phyloP scores from a whole-genome alignment of 495 filamentous ascomycete species.

The Evernia prunastri region DNA sequence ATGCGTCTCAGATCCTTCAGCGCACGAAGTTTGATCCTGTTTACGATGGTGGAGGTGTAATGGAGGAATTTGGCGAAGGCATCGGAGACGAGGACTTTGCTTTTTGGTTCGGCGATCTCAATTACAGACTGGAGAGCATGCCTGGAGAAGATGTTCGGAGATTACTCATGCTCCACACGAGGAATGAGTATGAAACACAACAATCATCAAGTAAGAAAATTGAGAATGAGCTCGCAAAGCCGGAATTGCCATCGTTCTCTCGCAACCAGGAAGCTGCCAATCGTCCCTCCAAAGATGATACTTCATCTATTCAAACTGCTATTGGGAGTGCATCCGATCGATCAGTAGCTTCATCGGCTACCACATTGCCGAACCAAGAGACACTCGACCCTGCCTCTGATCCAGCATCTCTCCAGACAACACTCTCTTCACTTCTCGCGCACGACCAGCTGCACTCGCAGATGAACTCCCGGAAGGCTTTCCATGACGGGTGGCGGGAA shows the following conservation, averaged over 20 bases:
- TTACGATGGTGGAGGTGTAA: constrained; percentile 45
- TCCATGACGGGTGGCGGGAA: constrained; percentile 88
- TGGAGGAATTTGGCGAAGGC: constrained; percentile 49
- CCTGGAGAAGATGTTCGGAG: constrained; percentile 85
- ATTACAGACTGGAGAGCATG: constrained; percentile 84
- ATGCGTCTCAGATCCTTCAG: constrained; percentile 66
- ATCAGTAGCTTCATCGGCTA: constrained; percentile 9
- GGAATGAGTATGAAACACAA: constrained; percentile 60
- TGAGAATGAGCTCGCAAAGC: constrained; percentile 29
- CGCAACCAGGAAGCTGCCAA: constrained; percentile 18
- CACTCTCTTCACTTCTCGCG: constrained; percentile 72
- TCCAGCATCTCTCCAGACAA: constrained; percentile 70
- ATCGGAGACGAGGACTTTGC: constrained; percentile 87
- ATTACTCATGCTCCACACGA: constrained; percentile 74
- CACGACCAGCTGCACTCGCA: constrained; percentile 83
- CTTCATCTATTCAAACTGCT: constrained; percentile 5
- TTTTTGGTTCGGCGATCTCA: constrained; percentile 96
- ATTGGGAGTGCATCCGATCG: background rate
- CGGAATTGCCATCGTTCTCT: constrained; percentile 9
- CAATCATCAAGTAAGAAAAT: constrained; percentile 31
- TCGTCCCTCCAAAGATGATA: constrained; percentile 11
- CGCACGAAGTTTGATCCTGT: constrained; percentile 72
- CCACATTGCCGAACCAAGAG: constrained; percentile 3
- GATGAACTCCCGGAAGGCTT: constrained; percentile 66
- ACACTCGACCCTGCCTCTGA: constrained; percentile 45